Percentiles rank a stretch among this genome's conserved stretches.
Conservation (phyloP, 169 alveolate genomes). For the Ichthyophthirius multifiliis region DNA sequence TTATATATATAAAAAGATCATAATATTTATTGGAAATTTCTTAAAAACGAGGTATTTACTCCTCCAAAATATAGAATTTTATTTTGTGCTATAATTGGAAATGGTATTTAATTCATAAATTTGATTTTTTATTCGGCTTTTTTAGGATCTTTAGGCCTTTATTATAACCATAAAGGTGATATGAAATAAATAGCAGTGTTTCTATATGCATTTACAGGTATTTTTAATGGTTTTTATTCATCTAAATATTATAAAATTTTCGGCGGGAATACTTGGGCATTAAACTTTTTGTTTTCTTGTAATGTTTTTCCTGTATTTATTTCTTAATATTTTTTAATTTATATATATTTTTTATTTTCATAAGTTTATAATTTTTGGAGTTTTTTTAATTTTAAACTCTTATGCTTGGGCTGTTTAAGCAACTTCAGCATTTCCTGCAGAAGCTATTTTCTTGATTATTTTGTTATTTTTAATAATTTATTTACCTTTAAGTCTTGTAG, state of each 20-base stretch:
- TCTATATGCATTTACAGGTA: slow-evolving; percentile 28
- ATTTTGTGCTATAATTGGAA: slow-evolving; percentile 32
- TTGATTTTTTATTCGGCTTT: neutral
- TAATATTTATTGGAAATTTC: slow-evolving; percentile 22
- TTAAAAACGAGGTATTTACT: slow-evolving; percentile 22
- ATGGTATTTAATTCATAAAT: slow-evolving; percentile 17
- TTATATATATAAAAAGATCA: too few species aligned
- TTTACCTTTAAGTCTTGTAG: slow-evolving; percentile 25
- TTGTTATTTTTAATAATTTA: slow-evolving; percentile 3
- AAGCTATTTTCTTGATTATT: slow-evolving; percentile 7
- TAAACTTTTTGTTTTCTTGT: slow-evolving; percentile 6
- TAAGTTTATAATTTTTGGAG: too few species aligned
- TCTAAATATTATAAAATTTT: slow-evolving; percentile 28
- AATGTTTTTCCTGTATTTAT: slow-evolving; percentile 9
- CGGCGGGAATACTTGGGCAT: slow-evolving; percentile 42
- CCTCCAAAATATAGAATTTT: slow-evolving; percentile 33
- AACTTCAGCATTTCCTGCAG: slow-evolving; percentile 17
- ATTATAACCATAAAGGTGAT: slow-evolving; percentile 28
- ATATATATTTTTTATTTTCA: too few species aligned
- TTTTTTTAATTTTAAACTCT: neutral
- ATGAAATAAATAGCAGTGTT: slow-evolving; percentile 24
- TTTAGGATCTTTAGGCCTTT: slow-evolving; percentile 20
- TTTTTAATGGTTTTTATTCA: slow-evolving; percentile 31
- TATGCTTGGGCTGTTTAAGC: slow-evolving; percentile 2
- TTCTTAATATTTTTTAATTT: too few species aligned